Base-by-base conservation (phyloP, 345 rosid species). In the Bruguiera gymnorhiza region DNA sequence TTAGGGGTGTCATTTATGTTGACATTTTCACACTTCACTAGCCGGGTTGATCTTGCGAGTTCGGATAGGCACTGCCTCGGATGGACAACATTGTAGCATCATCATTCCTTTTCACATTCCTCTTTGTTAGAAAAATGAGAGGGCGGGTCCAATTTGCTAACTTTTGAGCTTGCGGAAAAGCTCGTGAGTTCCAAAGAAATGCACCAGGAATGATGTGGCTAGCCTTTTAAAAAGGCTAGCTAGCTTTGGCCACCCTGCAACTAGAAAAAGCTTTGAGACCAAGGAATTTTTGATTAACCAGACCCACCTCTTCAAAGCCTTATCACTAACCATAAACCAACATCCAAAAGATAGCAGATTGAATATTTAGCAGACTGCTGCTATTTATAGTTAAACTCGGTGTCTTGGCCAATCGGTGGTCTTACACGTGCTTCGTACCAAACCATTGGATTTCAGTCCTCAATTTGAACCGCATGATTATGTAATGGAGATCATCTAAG, bases 291-390 rank as follows among this genome's bases (percentile, higher is more conserved):
- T 66, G 19, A 73, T 34, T 39, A 23, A 3, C 36, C 16, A 65
- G 77, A 69, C 81, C 84, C 84, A 75, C 77, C 68, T 43, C 29
- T 70, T 52, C 32, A 74, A 65, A 32, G 46, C 56, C 69, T 72
- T 58, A 53, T 15, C 70, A 20, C 50, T 6, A 32, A 53, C 75
- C 23, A 75, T 69, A 62, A 77, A 71, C 51, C 67, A 69, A 21
- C 30, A 34, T 63, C 79, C 66, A 67, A 11, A 21, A 46, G n/a
- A 52, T 59, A 27, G 66, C 56, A 72, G 65, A 70, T 46, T 70
- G 62, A 54, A 70, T 58, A 6, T 34, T 19, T 3, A 69, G 63
- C 43, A 30, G 5, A 56, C 31, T 56, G 62, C 56, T 8, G 6
- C 59, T 66, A 15, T 19, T 30, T 1, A 29, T 34, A 31, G 32